A percentile compares a stretch with the other conserved stretches of the same genome.
Conservation (phyloP, 2,329 filamentous ascomycete species). For the Alternaria arborescens region DNA sequence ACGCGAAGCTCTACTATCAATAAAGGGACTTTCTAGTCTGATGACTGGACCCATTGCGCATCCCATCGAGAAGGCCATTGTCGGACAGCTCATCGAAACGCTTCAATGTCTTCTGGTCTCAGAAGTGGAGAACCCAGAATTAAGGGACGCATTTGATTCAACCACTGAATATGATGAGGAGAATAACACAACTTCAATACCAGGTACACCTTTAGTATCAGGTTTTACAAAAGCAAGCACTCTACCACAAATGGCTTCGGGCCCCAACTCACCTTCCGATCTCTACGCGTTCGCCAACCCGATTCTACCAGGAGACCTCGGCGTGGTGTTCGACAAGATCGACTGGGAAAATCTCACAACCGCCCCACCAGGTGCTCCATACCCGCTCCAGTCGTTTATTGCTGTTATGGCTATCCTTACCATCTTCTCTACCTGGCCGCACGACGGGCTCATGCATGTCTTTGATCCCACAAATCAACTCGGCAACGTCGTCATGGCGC, state of each 20-base stretch:
- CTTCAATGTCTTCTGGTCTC: constrained; percentile 21
- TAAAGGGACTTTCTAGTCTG: constrained; percentile 13
- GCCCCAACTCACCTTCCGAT: not conserved
- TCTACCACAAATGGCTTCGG: not conserved
- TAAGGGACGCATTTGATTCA: not conserved
- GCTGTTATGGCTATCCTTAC: constrained; percentile 25
- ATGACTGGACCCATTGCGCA: not conserved
- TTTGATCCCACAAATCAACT: constrained; percentile 25
- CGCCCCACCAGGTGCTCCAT: constrained; percentile 6
- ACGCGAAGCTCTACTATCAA: constrained; percentile 20
- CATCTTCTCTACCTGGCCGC: constrained; percentile 32
- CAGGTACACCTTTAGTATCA: not conserved
- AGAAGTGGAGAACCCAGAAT: not conserved
- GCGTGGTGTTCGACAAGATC: constrained; percentile 10
- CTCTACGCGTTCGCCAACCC: constrained; percentile 15
- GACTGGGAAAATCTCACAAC: constrained; percentile 18
- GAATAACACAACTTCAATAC: not conserved
- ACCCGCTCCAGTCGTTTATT: constrained; percentile 20
- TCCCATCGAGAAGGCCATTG: constrained; percentile 25
- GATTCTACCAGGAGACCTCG: constrained; percentile 9
- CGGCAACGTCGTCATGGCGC: constrained; percentile 26
- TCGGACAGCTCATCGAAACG: constrained; percentile 19
- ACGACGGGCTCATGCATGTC: constrained; percentile 24
- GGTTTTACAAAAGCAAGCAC: not conserved
- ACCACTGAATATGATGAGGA: not conserved